Evolutionary conservation across 2,329 filamentous ascomycete genomes (phyloP), one percentile per base, ranked within the genome.

Genomic region (Massarina eburnea): DNA sequence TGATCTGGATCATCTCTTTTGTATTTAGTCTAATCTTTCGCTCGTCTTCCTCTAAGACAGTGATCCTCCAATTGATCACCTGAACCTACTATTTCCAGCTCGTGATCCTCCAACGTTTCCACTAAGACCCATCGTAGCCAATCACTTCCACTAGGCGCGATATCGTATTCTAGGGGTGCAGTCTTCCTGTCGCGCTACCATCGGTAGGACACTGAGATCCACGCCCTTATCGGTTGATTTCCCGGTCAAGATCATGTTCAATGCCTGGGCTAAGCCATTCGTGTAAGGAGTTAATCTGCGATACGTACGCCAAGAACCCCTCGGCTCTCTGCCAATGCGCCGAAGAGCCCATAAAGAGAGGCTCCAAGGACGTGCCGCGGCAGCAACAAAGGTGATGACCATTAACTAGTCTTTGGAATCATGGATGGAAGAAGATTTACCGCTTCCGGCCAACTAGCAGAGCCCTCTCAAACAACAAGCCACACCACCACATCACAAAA

Each of bases 351-450:
- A 42, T 41, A 33, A 45, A 24, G 45, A 35, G 43, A 54, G 48
- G 48, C 49, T 27, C 38, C 46, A 54, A 48, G 51, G 46, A 43
- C 12, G 41, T 43, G 51, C 48, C 49, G 37, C 43, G 51, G 22
- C 48, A 41, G 48, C 46, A 50, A 29, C 39, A 41, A 34, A 22
- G 35, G 38, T 27, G 38, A 21, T 30, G 17, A 39, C 32, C 34
- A 27, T 39, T 17, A 30, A 32, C 15, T 37, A 38, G 37, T 30
- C 36, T 45, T 38, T 8, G 35, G 35, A n/a, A 8, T 20, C 12
- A 6, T 38, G 20, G 22, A n/a, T 38, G 17, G 9, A n/a, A 19
- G 22, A 29, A 19, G 29, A 14, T n/a, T 8, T 22, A 4, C 17
- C 46, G 27, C 15, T 5, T 10, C n/a, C 19, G 19, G 46, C 48